Percentiles rank a stretch among this genome's conserved stretches.
phyloP scores from a whole-genome alignment of 352 stramenopile species.

The Phytophthora citricola region DNA sequence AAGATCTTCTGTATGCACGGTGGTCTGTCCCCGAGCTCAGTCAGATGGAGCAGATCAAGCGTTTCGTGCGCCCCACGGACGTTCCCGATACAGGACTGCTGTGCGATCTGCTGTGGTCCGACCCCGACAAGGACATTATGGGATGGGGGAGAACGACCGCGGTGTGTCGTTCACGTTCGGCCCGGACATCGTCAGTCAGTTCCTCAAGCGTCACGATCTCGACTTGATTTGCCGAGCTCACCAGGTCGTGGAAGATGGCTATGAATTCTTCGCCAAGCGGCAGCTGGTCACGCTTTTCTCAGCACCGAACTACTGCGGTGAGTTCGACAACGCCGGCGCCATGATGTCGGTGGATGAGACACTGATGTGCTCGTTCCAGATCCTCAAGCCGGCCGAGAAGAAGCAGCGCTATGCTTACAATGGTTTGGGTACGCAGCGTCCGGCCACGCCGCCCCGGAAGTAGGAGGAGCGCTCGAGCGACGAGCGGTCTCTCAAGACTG shows the following conservation, averaged over 20 bases:
- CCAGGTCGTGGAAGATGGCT: constrained; percentile 99
- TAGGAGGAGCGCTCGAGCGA: constrained; percentile 31
- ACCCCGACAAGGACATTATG: constrained; percentile 88
- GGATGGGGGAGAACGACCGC: constrained; percentile 97
- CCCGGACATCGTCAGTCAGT: constrained; percentile 97
- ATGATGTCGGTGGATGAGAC: constrained; percentile 86
- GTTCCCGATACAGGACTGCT: constrained; percentile 88
- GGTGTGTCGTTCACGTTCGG: constrained; percentile 99
- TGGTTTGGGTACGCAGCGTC: constrained; percentile 62
- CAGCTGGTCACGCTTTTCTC: constrained; percentile 99
- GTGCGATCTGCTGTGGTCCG: constrained; percentile 91
- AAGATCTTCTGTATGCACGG: constrained; percentile 99
- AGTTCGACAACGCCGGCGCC: constrained; percentile 99
- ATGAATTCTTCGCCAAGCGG: constrained; percentile 99
- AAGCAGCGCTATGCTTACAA: constrained; percentile 84
- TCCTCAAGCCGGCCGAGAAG: constrained; percentile 85
- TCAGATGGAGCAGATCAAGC: constrained; percentile 97
- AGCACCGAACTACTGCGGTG: constrained; percentile 99
- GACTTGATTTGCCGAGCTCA: constrained; percentile 98
- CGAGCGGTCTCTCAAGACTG: constrained; percentile 17
- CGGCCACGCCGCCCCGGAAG: constrained; percentile 65
- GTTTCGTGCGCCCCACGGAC: constrained; percentile 86
- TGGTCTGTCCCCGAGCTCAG: constrained; percentile 94
- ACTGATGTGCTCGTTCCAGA: constrained; percentile 89
- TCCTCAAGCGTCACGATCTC: constrained; percentile 97